Evolutionary conservation across 495 filamentous ascomycete species (phyloP), one percentile per base, ranked within the genome.

Genomic region (Antarctomyces pellizariae): DNA sequence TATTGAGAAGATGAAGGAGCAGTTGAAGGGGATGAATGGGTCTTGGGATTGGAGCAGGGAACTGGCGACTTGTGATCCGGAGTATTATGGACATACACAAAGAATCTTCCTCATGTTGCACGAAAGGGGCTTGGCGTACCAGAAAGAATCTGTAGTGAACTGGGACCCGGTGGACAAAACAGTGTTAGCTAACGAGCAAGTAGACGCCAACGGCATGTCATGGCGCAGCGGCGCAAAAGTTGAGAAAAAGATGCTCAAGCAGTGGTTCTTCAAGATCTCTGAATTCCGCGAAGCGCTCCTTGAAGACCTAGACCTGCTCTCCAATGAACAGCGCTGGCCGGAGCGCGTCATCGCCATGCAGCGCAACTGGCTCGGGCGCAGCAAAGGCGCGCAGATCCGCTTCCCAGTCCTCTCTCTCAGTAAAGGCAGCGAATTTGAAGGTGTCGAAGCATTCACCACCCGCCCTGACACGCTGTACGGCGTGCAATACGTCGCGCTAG

Each of bases 191-290:
- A 91, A 91, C 44, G 80, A 91, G 40, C 80, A 91, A 46, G 80
- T 91, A 6, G 77, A 83, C 41, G 53, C 71, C 4, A 71, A 76
- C 38, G 80, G 80, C 1, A 65, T 54, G 36, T 89, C 79, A 4
- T 91, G 80, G 80, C 58, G 80, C 26, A 86, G 78, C 5, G 80
- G 80, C 2, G 80, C 76, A 4, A 70, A 75, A 36, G 78, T 90
- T 16, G 75, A 84, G 44, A 72, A 80, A 46, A 49, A 64, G 26
- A 64, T 64, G 28, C 52, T 90, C 12, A 75, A 79, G 44, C 80
- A 91, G 39, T 91, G 80, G 80, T 91, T 90, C 38, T 65, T 91
- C 27, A 65, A 66, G 16, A 89, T 89, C 34, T 82, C 76, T 1
- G 59, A 59, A 12, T 89, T 77, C 42, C 64, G 71, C 26, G 67